These are phyloP conservation scores for Deinandra increscens DNA, from an alignment of 129 eudicot genomes.

Conservation along the genomic window DNA sequence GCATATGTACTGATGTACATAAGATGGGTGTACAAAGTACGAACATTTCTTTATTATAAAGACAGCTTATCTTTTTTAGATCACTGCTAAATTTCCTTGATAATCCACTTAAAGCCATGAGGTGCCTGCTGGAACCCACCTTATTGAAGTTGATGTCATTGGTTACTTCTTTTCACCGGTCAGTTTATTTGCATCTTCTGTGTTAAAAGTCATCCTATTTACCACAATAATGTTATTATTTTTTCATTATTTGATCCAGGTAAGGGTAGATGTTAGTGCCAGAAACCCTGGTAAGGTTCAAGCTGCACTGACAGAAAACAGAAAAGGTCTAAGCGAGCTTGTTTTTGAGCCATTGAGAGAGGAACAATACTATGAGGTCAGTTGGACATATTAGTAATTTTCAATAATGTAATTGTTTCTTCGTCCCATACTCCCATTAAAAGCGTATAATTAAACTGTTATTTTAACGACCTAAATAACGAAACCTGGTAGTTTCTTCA, in stretches of 20 bases:
- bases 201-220: neutral
- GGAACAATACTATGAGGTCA: constrained; percentile 92
- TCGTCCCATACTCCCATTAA: neutral
- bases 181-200: constrained; percentile 25
- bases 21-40: neutral
- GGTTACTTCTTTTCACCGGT: constrained; percentile 98
- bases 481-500: too few relatives aligned
- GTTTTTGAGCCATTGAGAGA: constrained; percentile 92
- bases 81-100: constrained; percentile 49
- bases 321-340: constrained; percentile 83
- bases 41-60: neutral
- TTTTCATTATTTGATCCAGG: constrained; percentile 39
- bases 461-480: neutral
- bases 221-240: neutral
- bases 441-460: neutral
- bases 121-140: constrained; percentile 98
- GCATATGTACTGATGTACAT: constrained; percentile 1
- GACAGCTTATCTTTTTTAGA: neutral
- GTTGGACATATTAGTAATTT: neutral
- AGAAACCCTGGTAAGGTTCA: constrained; percentile 98
- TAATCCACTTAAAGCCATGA: constrained; percentile 62
- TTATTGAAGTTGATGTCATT: constrained; percentile 84
- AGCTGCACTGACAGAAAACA: constrained; percentile 89
- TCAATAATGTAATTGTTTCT: neutral
- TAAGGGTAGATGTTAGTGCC: constrained; percentile 98